Base-by-base conservation (phyloP, 2,329 filamentous ascomycete genomes). In the Fusarium lyarnte region DNA sequence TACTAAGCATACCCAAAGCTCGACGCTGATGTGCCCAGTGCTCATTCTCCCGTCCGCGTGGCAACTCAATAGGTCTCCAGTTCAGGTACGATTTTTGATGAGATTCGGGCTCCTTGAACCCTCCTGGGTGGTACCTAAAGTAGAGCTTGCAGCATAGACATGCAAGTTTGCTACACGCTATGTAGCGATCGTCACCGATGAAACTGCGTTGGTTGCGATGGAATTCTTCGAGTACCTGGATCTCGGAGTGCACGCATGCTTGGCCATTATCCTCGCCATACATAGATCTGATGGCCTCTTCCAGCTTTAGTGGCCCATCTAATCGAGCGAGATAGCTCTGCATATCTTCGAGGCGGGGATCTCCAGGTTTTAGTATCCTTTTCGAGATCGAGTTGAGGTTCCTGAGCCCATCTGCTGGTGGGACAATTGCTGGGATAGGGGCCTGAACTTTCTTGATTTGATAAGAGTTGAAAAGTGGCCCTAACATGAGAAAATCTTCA, bases 101-200 rank as follows among this genome's bases (percentile, higher is more conserved):
- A 0, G 80, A 81, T 19, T 78, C 76, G 0, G 81, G 82, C 27
- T 79, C 75, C 1, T 77, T 77, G 54, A 71, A 78, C 6, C 12
- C 68, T 6, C 76, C 78, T 1, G 82, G 82, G 53, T 87, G 84
- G 17, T 82, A 54, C 13, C 68, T 74, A 31, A 87, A 82, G 65
- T 87, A 87, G 5, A 85, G 76, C 42, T 78, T 78, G 73, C 86
- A 89, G 55, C 83, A 85, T 63, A 85, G 84, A 60, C 86, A 89
- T 6, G 87, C 83, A 1, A 82, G 81, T 74, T 88, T 89, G 73
- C 86, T 89, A 64, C 83, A 86, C 6, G 82, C 86, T 17, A 89
- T 82, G 69, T 83, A 88, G 6, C 77, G 76, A 63, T 88, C 85
- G 8, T 77, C 59, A 4, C 76, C 78, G 6, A 79, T 78, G 68